phyloP scores from a whole-genome alignment of 2,329 filamentous ascomycete species.

The Pezicula neosporulosa region DNA sequence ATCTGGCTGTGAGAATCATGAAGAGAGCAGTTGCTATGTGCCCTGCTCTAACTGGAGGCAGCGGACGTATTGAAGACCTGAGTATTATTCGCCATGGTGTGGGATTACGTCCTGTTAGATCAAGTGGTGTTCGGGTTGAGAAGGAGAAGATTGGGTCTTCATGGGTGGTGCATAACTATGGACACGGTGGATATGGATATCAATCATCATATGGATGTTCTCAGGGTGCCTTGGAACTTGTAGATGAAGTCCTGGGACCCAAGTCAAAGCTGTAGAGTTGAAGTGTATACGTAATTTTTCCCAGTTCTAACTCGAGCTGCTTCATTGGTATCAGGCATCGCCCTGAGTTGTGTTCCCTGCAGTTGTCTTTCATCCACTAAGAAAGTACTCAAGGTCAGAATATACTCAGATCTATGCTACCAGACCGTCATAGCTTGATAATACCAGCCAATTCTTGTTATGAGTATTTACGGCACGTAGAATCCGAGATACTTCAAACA shows the following conservation, averaged over 20 bases:
- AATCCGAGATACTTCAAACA: no score
- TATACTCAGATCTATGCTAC: no score
- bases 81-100: conserved; percentile 66
- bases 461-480: no score
- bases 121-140: conserved; percentile 59
- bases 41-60: conserved; percentile 49
- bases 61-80: conserved; percentile 55
- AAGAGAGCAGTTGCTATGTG: conserved; percentile 56
- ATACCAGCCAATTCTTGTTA: no score
- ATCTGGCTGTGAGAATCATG: conserved; percentile 64
- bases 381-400: no score
- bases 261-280: conserved; percentile 16
- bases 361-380: no score
- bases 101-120: conserved; percentile 59
- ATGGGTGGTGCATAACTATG: conserved; percentile 59
- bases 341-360: no score
- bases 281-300: not conserved
- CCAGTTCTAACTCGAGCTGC: no score
- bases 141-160: conserved; percentile 53
- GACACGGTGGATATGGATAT: conserved; percentile 61
- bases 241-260: conserved; percentile 43
- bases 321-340: not conserved
- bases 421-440: no score
- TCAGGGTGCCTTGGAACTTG: conserved; percentile 61
- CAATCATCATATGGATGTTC: conserved; percentile 67